Base-by-base conservation (phyloP, 228 moss, liverwort and hornwort species). In the Sphagnum fallax region DNA sequence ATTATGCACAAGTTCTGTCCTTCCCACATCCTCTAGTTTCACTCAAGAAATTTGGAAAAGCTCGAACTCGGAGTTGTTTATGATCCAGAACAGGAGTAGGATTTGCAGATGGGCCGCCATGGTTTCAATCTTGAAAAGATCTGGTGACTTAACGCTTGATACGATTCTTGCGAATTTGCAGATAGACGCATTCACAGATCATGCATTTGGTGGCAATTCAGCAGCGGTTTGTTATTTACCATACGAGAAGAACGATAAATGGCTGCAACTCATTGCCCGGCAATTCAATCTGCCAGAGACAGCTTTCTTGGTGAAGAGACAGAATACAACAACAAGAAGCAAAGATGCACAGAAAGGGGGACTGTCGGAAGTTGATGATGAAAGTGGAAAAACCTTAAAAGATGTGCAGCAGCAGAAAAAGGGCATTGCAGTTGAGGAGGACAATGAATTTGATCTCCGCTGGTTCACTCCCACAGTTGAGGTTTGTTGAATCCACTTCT, bases 191-290 rank as follows among this genome's bases (percentile, higher is more conserved):
- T 98, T 98, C 65, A 80, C 97, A 72, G 89, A 85, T 77, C 82
- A 71, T 76, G 83, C 97, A 48, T 98, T 93, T 78, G 79, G 87
- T 74, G 97, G 97, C 83, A 98, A 98, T 75, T 88, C 97, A 65
- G 93, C 97, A 65, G 93, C 93, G 64, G 97, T 93, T 15, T 93
- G 93, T 74, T 98, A 91, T 79, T 80, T 98, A 58, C 97, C 97
- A 64, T 98, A 98, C 76, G 90, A 82, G 69, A 90, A 84, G 74
- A 84, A 91, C 74, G 88, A 85, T 65, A 80, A 74, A 60, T 98
- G 97, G 97, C 78, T 98, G 73, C 91, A 98, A 83, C 78, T 93
- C 10, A 87, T 98, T 47, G 97, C 93, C 5, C 74, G 81, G 62
- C 93, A 98, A 70, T 98, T 98, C 74, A 93, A 91, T 71, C 83